Evolutionary conservation across 2,329 filamentous ascomycete species (phyloP), one percentile per base, ranked within the genome.

Genomic region (Thermochaetoides dissita): DNA sequence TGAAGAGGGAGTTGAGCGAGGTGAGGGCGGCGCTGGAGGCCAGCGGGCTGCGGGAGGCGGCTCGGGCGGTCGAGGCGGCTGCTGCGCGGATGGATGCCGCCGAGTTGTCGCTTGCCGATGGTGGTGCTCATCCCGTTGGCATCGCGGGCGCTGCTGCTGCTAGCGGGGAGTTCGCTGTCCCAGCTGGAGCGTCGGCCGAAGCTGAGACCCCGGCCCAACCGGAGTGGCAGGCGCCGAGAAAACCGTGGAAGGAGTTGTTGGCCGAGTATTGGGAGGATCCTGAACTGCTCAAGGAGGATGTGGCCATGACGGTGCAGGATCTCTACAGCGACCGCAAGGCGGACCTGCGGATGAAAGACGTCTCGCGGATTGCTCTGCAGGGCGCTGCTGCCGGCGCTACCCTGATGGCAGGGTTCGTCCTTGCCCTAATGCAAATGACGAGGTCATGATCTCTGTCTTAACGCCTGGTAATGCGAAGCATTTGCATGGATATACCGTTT

Each of bases 281-380:
- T 1, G 49, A 53, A 3, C 56, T 60, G 46, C 76, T 74, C 66
- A 68, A 63, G 51, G 62, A 65, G 6, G 64, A 63, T 6, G 51
- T 72, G 5, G 53, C 63, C 36, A 78, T 66, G 6, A 64, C 63
- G 3, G 51, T 72, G 6, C 54, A 63, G 34, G 79, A 85, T 48
- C 59, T 85, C 10, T 74, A 71, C 60, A 84, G 81, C 59, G 76
- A 85, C 43, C 68, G 76, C 50, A 63, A 62, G 46, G 64, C 86
- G 53, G 65, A 71, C 38, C 54, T 85, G 47, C 72, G 73, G 36
- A 83, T 84, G 66, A 71, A 74, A 40, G 82, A 88, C 53, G 63
- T 81, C 30, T 84, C 82, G 2, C 60, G 80, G n/a, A 64, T 84
- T 50, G 79, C 74, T 38, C 61, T 85, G 32, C 75, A 87, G 59